phyloP scores from a whole-genome alignment of 169 alveolate species.

The Sarcocystis neurona region DNA sequence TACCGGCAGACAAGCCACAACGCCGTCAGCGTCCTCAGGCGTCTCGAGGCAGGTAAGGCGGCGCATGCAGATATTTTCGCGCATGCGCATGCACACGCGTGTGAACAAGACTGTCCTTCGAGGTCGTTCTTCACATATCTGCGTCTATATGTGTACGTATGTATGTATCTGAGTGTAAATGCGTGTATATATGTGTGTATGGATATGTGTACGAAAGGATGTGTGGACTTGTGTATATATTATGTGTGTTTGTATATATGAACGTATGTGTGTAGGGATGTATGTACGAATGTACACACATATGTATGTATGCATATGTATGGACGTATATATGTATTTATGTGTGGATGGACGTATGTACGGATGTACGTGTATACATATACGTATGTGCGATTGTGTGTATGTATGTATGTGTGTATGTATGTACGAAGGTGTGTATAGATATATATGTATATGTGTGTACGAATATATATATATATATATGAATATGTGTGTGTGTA shows the following conservation, averaged over 20 bases:
- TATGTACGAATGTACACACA: background rate
- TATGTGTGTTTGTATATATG: background rate
- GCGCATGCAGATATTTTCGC: background rate
- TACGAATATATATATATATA: too few relatives aligned
- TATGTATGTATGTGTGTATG: too few relatives aligned
- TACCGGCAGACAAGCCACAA: background rate
- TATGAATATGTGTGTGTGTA: background rate
- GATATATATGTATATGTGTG: too few relatives aligned
- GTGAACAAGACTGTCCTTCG: background rate
- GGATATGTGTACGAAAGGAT: background rate
- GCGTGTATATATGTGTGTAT: background rate
- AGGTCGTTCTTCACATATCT: too few relatives aligned
- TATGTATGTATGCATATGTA: background rate
- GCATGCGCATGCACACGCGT: background rate
- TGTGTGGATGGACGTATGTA: background rate
- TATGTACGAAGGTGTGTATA: background rate
- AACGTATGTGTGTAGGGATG: background rate
- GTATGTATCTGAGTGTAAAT: background rate
- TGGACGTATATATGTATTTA: background rate
- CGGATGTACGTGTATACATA: background rate
- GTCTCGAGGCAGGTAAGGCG: constrained; percentile 47
- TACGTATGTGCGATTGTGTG: too few relatives aligned
- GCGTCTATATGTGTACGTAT: background rate
- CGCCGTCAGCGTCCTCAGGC: constrained; percentile 10
- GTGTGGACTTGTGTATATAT: background rate